Base-by-base conservation (phyloP, 1,284 basidiomycete species). In the Cutaneotrichosporon spelunceum region DNA sequence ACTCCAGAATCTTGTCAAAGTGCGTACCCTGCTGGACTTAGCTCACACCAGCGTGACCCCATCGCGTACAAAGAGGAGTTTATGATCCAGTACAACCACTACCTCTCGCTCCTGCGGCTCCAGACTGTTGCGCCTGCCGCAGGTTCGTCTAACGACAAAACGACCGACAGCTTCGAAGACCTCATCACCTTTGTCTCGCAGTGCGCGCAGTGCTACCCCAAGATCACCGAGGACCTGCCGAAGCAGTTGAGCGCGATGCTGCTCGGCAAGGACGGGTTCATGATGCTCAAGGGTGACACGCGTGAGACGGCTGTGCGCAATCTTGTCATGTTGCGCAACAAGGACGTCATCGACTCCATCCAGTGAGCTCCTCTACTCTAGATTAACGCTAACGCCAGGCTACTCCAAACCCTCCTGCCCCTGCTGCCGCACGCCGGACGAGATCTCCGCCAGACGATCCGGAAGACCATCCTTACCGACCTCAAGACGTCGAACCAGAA, bases 31-130 rank as follows among this genome's bases (percentile, higher is more conserved):
- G 13, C 13, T 29, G 14, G 1, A 42, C n/a, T 13, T 11, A 49
- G 60, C 66, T 83, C 65, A 82, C 80, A n/a, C n/a, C 23, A 78
- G 80, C 85, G 96, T 60, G 93, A 97, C 75, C 91, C 95, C 2
- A 79, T 83, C 8, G 89, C 86, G 0, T 99, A 99, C 82, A 89
- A 87, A 74, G 94, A 98, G 69, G 96, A 99, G 72, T 99, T 99
- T 73, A 77, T 93, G n/a, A 92, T 94, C 67, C 96, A 99, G 83
- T 98, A 93, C 89, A 93, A 93, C 68, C 93, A 98, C 77, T 98
- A 93, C 80, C 86, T 90, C 70, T 90, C 88, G 62, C 87, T 91
- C 61, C 84, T 91, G 47, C 86, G 91, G 72, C 90, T 98, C 68
- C 75, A 78, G 57, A 71, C 73, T 4, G 67, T 76, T 0, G 68